Evolutionary conservation across 2,329 filamentous ascomycete species (phyloP), one percentile per base, ranked within the genome.

Genomic region (Magnaporthiopsis rhizophila): DNA sequence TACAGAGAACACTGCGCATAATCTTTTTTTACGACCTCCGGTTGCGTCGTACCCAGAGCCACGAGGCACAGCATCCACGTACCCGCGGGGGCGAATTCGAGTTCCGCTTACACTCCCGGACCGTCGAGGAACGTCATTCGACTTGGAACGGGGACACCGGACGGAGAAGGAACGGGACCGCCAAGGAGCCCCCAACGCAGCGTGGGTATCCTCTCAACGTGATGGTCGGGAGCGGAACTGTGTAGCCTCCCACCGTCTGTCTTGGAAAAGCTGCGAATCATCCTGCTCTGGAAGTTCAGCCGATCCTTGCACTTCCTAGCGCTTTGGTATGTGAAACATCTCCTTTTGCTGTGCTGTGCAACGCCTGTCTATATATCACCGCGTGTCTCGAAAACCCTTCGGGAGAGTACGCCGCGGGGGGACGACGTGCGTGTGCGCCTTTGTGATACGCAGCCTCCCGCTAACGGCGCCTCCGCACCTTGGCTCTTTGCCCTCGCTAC

Each of bases 321-420:
- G 57, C 58, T 74, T 73, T 30, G 75, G 78, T 80, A 76, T 69
- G 75, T 77, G 70, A 69, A 66, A 71, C 72, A 72, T 70, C 45
- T 61, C 59, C 60, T 63, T 36, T 36, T 61, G 36, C 38, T 50
- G 15, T 21, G 38, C 15, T 50, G 38, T 50, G 38, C 7, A 50
- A 50, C 38, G 8, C 15, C 38, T 15, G 38, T 21, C 38, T 21
- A 50, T 21, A 21, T 50, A 50, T 30, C 15, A 50, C 38, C 21
- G 38, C 18, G 38, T 50, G 38, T 50, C 38, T 50, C 38, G 38
- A 50, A 50, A 21, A 50, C 15, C 38, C 38, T 50, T 50, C 38
- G 38, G 38, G 38, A 50, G 38, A 50, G 38, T 6, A 50, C 38
- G 38, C 15, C 15, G 38, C 38, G 38, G 38, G 38, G 38, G 38